Evolutionary conservation across 805 yeast species (phyloP).

Genomic region (Kluyveromyces nonfermentans): DNA sequence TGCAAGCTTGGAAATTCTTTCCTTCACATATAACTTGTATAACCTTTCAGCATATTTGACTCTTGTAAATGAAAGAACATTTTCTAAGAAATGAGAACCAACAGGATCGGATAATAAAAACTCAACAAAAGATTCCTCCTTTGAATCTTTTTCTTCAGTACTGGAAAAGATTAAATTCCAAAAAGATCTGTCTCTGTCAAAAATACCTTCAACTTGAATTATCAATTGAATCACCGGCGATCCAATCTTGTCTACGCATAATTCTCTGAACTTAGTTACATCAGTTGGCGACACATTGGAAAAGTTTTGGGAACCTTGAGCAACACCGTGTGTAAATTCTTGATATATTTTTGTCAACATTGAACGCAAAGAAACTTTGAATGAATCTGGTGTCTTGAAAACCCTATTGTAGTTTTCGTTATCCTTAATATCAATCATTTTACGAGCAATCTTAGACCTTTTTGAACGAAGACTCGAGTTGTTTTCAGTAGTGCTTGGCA

Average conservation of each 20-base stretch:
- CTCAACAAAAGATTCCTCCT: conserved; percentile 76
- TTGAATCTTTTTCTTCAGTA: conserved; percentile 41
- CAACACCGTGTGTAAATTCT: conserved; percentile 21
- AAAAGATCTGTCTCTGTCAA: conserved; percentile 60
- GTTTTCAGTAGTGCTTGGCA: conserved; percentile 62
- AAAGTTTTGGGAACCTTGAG: conserved; percentile 18
- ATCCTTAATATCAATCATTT: conserved; percentile 83
- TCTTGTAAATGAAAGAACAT: conserved; percentile 56
- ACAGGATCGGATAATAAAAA: conserved; percentile 75
- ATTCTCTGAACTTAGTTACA: conserved; percentile 50
- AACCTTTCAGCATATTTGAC: conserved; percentile 61
- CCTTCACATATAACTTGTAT: conserved; percentile 61
- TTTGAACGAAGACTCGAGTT: conserved; percentile 74
- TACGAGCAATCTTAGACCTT: conserved; percentile 79
- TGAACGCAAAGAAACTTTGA: conserved; percentile 49
- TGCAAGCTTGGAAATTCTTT: conserved; percentile 62
- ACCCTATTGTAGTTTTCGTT: conserved; percentile 58
- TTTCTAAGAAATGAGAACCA: conserved; percentile 89
- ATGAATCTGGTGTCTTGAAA: conserved; percentile 62
- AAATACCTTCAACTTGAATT: conserved; percentile 72
- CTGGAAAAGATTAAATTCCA: conserved; percentile 58
- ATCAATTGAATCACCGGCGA: conserved; percentile 81
- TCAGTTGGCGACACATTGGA: conserved; percentile 23
- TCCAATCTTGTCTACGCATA: conserved; percentile 69
- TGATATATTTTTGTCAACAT: conserved; percentile 35